Evolutionary conservation across 164 flowering plant species (phyloP).

Genomic region (Tetrastigma voinierianum): DNA sequence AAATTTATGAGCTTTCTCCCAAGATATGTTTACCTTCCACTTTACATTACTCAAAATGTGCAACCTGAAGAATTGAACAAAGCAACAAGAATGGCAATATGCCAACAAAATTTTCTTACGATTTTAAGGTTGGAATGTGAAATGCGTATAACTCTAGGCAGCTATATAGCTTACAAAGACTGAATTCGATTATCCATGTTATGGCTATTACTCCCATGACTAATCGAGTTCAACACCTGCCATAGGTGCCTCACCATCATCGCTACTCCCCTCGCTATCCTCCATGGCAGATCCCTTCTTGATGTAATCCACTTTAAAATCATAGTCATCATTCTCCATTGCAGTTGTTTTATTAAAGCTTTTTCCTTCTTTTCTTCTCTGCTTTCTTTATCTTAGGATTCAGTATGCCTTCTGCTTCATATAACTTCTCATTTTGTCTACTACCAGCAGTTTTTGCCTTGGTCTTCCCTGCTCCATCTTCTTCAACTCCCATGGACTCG

Average conservation of each 20-base stretch:
- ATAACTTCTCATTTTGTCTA: slow-evolving; percentile 75
- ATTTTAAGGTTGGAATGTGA: too few relatives aligned
- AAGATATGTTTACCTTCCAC: too few relatives aligned
- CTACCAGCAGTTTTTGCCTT: slow-evolving; percentile 29
- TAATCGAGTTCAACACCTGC: slow-evolving; percentile 33
- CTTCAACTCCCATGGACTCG: slow-evolving; percentile 48
- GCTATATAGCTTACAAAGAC: background rate
- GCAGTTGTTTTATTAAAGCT: slow-evolving; percentile 33
- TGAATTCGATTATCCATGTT: background rate
- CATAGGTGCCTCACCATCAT: slow-evolving; percentile 37
- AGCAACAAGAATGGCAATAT: too few relatives aligned
- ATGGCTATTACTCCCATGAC: background rate
- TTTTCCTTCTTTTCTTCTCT: slow-evolving; percentile 76
- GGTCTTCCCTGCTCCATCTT: slow-evolving; percentile 26
- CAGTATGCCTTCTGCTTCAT: slow-evolving; percentile 73
- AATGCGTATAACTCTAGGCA: too few relatives aligned
- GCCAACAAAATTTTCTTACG: too few relatives aligned
- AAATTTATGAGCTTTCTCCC: too few relatives aligned
- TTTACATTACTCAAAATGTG: slow-evolving; percentile 5
- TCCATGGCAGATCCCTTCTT: slow-evolving; percentile 38
- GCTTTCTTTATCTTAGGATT: slow-evolving; percentile 66
- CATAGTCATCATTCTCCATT: slow-evolving; percentile 68
- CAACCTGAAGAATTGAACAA: too few relatives aligned
- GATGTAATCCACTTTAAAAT: slow-evolving; percentile 73
- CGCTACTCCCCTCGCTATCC: slow-evolving; percentile 27